A percentile compares a stretch with the other conserved stretches of the same genome.
Conservation (phyloP, 495 filamentous ascomycete genomes). For the Neurospora sp. region DNA sequence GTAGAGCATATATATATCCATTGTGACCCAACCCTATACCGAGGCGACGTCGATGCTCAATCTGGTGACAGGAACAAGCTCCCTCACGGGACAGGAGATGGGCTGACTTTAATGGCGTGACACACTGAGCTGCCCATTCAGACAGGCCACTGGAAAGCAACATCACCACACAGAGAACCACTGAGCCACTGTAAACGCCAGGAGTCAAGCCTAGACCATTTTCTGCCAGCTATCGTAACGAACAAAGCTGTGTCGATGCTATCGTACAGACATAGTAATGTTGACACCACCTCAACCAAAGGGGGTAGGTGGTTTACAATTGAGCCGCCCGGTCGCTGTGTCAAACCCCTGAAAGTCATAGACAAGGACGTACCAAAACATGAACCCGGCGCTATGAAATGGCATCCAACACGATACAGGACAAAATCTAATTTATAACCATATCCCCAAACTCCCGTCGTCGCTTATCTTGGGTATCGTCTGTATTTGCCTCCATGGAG, state of each 20-base stretch:
- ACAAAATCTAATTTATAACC: conserved; percentile 6
- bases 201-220: not conserved
- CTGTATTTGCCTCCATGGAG: conserved; percentile 4
- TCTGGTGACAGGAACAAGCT: not conserved
- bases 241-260: not conserved
- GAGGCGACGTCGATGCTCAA: not conserved
- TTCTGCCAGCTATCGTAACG: not conserved
- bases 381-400: not conserved
- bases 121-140: not conserved
- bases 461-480: conserved; percentile 20
- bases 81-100: not conserved
- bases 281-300: not conserved
- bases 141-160: not conserved
- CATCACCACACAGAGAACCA: not conserved
- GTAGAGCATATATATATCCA: not conserved
- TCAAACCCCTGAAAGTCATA: not conserved
- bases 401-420: conserved; percentile 5
- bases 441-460: conserved; percentile 10
- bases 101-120: not conserved
- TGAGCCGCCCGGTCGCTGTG: not conserved
- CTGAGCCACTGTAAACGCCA: not conserved
- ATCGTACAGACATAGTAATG: not conserved
- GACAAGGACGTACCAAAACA: not conserved
- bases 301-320: not conserved
- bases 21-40: not conserved